Conservation (phyloP, 192 early-diverging fungal genomes). For the Coemansia sp. region DNA sequence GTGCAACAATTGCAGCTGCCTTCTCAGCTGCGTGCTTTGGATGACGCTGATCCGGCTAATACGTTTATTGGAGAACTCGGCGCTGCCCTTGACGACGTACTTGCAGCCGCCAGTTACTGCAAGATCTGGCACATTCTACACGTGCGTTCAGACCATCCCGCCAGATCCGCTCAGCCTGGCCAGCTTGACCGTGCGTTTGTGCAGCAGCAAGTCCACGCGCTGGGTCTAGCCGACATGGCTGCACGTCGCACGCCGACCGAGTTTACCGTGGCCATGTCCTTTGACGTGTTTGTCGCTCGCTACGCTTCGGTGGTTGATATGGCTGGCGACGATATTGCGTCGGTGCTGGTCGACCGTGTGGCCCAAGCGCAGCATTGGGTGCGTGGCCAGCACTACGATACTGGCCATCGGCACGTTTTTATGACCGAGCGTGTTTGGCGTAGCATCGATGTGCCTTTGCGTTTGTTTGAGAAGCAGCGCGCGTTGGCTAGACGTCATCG, state of each 20-base stretch:
- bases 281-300: constrained; percentile 71
- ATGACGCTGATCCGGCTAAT: constrained; percentile 42
- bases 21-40: constrained; percentile 17
- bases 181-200: constrained; percentile 60
- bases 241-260: constrained; percentile 64
- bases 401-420: constrained; percentile 64
- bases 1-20: constrained; percentile 11
- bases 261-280: constrained; percentile 68
- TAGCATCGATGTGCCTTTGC: constrained; percentile 62
- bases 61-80: constrained; percentile 59
- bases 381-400: constrained; percentile 45
- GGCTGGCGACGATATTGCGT: background rate
- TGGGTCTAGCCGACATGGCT: constrained; percentile 72
- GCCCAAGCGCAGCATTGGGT: constrained; percentile 51
- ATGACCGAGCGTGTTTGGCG: constrained; percentile 66
- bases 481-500: constrained; percentile 21
- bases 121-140: constrained; percentile 83
- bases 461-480: constrained; percentile 62
- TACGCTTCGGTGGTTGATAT: constrained; percentile 61
- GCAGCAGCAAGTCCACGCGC: constrained; percentile 65
- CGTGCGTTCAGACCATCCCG: constrained; percentile 67
- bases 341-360: constrained; percentile 30
- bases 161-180: constrained; percentile 15
- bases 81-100: constrained; percentile 74
- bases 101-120: constrained; percentile 74